Base-by-base conservation (phyloP, 257 asterid genomes). In the Primulina tabacum region DNA sequence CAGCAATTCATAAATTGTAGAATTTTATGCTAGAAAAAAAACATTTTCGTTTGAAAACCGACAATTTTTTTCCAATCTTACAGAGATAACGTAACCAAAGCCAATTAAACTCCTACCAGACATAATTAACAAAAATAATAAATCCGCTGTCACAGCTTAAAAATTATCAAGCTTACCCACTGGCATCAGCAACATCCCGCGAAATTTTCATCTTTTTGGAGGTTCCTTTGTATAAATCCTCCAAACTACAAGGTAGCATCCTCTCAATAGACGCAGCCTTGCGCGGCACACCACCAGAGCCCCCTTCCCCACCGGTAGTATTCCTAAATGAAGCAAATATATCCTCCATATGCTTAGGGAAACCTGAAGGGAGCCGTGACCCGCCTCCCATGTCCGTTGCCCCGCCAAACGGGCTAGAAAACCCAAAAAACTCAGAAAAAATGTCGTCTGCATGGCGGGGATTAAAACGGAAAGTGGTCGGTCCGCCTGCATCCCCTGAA, bases 191-290 rank as follows among this genome's bases (percentile, higher is more conserved):
- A 62, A 84, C 88, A 62, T 83, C 83, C 73, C 92, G 69, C 2
- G 95, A 88, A 72, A 88, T 86, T 74, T 84, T 86, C 90, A 88
- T 86, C 82, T 84, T 88, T 74, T 74, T 84, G 56, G 56, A 47
- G 20, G 67, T 62, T 11, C 69, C 77, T 35, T 28, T 66, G 33
- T 56, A 40, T 14, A 65, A 40, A 40, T 65, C 69, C 35, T 65
- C 69, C 57, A 65, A 24, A 37, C 35, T 65, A 43, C 69, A 65
- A 5, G 69, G 69, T 20, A 65, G 10, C 12, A 10, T 40, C 69
- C 35, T 38, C 69, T 65, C 69, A 24, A 65, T 24, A 14, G 69
- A 12, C 3, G 58, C 69, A 6, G 35, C 69, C 32, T 65, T 65
- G 17, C 68, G 68, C 2, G 32, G 56, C 68, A 64, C 28, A 18